A percentile compares a stretch with the other conserved stretches of the same genome.
These are phyloP conservation scores for Phytophthora tentaculata DNA, from an alignment of 352 stramenopile species.

Conservation along the genomic window DNA sequence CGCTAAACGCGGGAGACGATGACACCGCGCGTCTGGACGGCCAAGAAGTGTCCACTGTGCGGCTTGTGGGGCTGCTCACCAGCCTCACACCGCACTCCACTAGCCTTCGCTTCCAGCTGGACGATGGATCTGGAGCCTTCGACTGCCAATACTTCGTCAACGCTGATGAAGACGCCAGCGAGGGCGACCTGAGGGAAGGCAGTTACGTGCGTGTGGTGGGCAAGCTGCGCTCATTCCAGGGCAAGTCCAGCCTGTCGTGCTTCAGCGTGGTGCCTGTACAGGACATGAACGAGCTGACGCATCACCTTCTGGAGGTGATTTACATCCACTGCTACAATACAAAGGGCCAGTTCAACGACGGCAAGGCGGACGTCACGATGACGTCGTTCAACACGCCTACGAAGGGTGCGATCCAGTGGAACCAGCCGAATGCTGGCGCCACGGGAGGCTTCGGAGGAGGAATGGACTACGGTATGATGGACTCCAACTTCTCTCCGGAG, in stretches of 20 bases:
- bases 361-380: constrained; percentile 33
- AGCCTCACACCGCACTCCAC: constrained; percentile 84
- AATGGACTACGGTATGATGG: constrained; percentile 75
- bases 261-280: constrained; percentile 87
- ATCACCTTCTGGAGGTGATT: constrained; percentile 96
- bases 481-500: constrained; percentile 77
- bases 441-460: constrained; percentile 29
- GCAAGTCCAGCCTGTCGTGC: constrained; percentile 86
- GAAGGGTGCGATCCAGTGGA: constrained; percentile 39
- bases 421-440: constrained; percentile 25
- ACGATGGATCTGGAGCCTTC: constrained; percentile 94
- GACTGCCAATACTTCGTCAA: constrained; percentile 93
- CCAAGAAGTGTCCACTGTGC: constrained; percentile 88
- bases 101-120: constrained; percentile 92
- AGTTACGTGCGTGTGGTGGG: constrained; percentile 92
- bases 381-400: constrained; percentile 48
- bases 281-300: constrained; percentile 95
- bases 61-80: constrained; percentile 89
- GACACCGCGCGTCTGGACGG: constrained; percentile 89
- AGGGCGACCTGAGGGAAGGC: constrained; percentile 71
- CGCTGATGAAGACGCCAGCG: constrained; percentile 80
- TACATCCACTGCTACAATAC: constrained; percentile 91
- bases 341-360: constrained; percentile 54
- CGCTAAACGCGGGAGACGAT: constrained; percentile 49
- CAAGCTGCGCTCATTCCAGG: constrained; percentile 93